phyloP scores from a whole-genome alignment of 495 filamentous ascomycete species.

The Aspergillus bertholletiae region DNA sequence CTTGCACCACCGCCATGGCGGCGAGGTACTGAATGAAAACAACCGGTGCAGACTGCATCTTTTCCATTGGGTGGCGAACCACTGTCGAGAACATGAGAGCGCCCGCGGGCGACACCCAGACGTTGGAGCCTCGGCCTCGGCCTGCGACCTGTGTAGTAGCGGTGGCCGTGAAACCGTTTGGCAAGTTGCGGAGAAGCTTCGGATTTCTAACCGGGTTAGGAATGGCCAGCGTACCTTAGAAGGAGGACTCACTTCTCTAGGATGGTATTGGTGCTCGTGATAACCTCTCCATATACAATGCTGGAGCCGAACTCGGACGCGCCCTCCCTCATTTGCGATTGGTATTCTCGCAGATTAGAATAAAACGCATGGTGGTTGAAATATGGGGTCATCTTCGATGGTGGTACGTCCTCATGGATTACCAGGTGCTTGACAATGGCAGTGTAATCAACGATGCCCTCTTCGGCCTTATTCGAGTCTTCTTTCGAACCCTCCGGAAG shows the following conservation, averaged over 20 bases:
- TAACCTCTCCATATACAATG: slow-evolving; percentile 84
- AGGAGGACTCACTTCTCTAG: slow-evolving; percentile 71
- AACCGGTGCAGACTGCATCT: slow-evolving; percentile 72
- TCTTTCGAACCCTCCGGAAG: slow-evolving; percentile 34
- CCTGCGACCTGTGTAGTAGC: slow-evolving; percentile 91
- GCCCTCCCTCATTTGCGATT: slow-evolving; percentile 48
- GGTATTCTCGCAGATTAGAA: slow-evolving; percentile 65
- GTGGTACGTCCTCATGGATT: slow-evolving; percentile 66
- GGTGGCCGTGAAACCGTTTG: slow-evolving; percentile 79
- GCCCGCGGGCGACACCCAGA: slow-evolving; percentile 91
- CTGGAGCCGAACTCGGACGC: slow-evolving; percentile 68
- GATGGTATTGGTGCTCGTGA: slow-evolving; percentile 94
- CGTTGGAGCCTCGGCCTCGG: slow-evolving; percentile 86
- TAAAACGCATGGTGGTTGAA: slow-evolving; percentile 86
- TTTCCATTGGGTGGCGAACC: slow-evolving; percentile 71
- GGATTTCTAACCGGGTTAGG: slow-evolving; percentile 58
- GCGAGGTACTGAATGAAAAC: slow-evolving; percentile 94
- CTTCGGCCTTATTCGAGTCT: slow-evolving; percentile 16
- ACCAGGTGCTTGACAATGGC: slow-evolving; percentile 68
- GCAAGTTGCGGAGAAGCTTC: slow-evolving; percentile 69
- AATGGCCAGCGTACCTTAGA: not conserved
- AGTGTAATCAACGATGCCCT: slow-evolving; percentile 73
- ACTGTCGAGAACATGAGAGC: slow-evolving; percentile 83
- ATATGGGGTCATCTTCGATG: slow-evolving; percentile 73
- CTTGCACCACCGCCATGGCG: slow-evolving; percentile 84